Evolutionary conservation across 768 basidiomycete genomes (phyloP).

Genomic region (Amanita subjunquillea): DNA sequence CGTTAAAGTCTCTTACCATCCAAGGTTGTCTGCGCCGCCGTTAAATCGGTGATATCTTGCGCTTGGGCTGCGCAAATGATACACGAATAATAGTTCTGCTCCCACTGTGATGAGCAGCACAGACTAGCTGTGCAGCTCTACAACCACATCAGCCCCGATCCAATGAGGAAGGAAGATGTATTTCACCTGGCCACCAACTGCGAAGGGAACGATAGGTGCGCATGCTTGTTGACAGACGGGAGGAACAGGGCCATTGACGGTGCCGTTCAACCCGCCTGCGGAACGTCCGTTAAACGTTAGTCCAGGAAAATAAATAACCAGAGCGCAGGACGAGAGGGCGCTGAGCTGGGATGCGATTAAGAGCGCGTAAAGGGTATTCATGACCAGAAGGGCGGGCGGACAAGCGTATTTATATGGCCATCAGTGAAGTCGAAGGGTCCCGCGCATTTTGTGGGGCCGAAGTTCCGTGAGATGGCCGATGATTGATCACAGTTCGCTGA

Average conservation of each 20-base stretch:
- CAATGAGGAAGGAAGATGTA: neutral
- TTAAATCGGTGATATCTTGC: conserved; percentile 19
- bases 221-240: conserved; percentile 1
- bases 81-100: conserved; percentile 29
- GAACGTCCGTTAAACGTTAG: neutral
- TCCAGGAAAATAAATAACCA: neutral
- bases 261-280: neutral
- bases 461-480: neutral
- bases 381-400: neutral
- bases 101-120: conserved; percentile 32
- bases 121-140: conserved; percentile 17
- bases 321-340: neutral
- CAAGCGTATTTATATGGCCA: neutral
- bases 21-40: conserved; percentile 19
- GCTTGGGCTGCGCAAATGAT: conserved; percentile 26
- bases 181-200: neutral
- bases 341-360: neutral
- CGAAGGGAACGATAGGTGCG: conserved; percentile 2
- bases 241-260: neutral
- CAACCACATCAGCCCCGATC: neutral
- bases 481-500: too few relatives aligned
- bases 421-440: neutral
- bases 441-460: neutral
- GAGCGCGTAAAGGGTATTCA: neutral
- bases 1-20: conserved; percentile 19